Base-by-base conservation (phyloP, 495 filamentous ascomycete species). In the Alectoria sarmentosa region DNA sequence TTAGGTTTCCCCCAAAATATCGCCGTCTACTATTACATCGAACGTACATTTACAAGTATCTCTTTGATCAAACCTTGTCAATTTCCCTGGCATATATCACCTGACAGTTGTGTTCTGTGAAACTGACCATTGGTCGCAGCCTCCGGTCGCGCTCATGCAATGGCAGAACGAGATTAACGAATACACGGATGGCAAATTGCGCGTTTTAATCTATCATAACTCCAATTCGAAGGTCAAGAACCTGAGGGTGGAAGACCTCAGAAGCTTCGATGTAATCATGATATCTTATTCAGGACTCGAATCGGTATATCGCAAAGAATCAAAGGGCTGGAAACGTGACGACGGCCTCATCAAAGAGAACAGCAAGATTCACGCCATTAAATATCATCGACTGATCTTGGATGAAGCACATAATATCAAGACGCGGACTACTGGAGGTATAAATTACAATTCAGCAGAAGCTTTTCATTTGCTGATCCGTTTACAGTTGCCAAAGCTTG, bases 361-460 rank as follows among this genome's bases (percentile, higher is more conserved):
- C 69, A 96, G 91, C 68, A 72, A 76, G 74, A 90, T 98, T 26
- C 94, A 98, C 73, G 83, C 87, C 58, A 88, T 96, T 39, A 74
- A 88, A 5, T 98, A 91, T 62, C 92, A 98, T 73, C 89, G 94
- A 34, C 82, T 96, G 65, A 91, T 98, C 65, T 85, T 98, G 5
- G 94, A 98, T 66, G 94, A 98, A 75, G 94, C 93, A 8, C 94
- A 98, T 75, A 92, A 87, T 73, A 97, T 98, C 78, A 98, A 98
- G 78, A 81, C 86, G 68, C 85, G 91, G 39, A 87, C 83, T 15
- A 92, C 90, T n/a, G 86, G 90, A 75, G 91, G 62, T 64, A 28
- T 38, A 41, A 37, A 23, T 2, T 21, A n/a, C 10, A 38, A 3
- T 17, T 59, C 32, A 7, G 10, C 7, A 8, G 32, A 32, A 34